Conservation (phyloP, 208 protist genomes). For the Trypanosomatidae sp. region DNA sequence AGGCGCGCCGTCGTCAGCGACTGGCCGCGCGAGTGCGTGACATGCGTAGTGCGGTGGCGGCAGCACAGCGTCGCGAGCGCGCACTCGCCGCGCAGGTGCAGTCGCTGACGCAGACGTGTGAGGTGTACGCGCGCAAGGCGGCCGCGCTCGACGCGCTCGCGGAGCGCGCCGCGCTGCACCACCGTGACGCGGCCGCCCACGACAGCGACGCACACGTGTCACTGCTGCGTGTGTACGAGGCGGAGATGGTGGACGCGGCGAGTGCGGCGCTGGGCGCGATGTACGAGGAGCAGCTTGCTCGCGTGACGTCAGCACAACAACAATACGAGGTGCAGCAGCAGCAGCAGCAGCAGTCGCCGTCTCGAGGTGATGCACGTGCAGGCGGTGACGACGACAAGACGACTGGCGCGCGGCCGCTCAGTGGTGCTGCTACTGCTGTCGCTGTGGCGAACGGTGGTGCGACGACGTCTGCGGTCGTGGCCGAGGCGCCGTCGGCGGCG, state of each 20-base stretch:
- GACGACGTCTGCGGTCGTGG: background rate
- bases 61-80: constrained; percentile 6
- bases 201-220: constrained; percentile 34
- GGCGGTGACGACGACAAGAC: too few species aligned
- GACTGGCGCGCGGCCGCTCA: too few species aligned
- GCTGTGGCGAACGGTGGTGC: too few species aligned
- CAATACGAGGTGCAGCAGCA: constrained; percentile 19
- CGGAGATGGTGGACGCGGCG: constrained; percentile 27
- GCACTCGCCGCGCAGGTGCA: constrained; percentile 9
- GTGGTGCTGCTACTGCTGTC: too few species aligned
- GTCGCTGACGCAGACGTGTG: constrained; percentile 14
- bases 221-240: constrained; percentile 57
- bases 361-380: too few species aligned
- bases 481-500: constrained; percentile 24
- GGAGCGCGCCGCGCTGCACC: constrained; percentile 34
- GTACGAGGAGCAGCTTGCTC: constrained; percentile 23
- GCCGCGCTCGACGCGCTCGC: constrained; percentile 61
- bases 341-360: too few species aligned
- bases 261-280: constrained; percentile 38
- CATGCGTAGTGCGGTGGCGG: background rate
- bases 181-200: constrained; percentile 34
- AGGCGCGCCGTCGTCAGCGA: constrained; percentile 12
- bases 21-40: constrained; percentile 5
- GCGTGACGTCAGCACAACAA: constrained; percentile 8
- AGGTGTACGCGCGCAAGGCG: constrained; percentile 32